These are phyloP conservation scores for Neofusicoccum laricinum DNA, from an alignment of 2,329 filamentous ascomycete species.

Conservation along the genomic window DNA sequence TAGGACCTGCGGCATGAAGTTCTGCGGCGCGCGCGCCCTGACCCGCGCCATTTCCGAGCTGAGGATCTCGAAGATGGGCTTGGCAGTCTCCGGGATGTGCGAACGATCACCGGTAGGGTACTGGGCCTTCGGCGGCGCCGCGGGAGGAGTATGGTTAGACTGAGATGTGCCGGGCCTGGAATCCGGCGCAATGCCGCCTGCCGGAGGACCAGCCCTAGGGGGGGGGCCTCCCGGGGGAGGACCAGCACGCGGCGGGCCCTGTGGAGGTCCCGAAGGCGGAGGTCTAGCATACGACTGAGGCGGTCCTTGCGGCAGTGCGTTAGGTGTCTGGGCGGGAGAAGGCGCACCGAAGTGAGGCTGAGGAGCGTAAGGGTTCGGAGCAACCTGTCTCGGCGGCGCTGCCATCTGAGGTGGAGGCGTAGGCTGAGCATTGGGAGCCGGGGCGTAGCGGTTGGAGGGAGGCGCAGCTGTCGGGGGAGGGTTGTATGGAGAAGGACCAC, in stretches of 20 bases:
- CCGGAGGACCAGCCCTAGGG: conserved; percentile 37
- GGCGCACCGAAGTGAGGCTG: conserved; percentile 19
- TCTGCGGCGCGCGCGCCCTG: conserved; percentile 77
- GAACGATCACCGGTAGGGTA: conserved; percentile 81
- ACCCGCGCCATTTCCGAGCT: conserved; percentile 84
- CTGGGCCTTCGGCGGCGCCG: conserved; percentile 44
- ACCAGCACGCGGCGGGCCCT: conserved; percentile 46
- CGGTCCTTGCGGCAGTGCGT: conserved; percentile 36
- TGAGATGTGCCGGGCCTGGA: conserved; percentile 48
- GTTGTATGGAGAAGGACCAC: conserved; percentile 83
- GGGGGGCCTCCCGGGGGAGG: conserved; percentile 42
- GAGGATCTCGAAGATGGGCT: conserved; percentile 77
- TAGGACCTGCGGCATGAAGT: conserved; percentile 83
- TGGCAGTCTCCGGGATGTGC: conserved; percentile 76
- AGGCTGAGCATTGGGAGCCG: conserved; percentile 59
- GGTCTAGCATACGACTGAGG: conserved; percentile 37
- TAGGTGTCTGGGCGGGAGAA: conserved; percentile 33
- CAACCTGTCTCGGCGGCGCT: conserved; percentile 42
- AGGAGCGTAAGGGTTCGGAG: conserved; percentile 44
- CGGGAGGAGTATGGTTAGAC: conserved; percentile 49
- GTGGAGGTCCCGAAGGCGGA: conserved; percentile 39
- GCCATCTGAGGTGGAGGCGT: conserved; percentile 39
- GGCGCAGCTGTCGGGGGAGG: conserved; percentile 76
- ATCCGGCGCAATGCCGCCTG: conserved; percentile 26
- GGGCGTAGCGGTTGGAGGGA: conserved; percentile 64